These are phyloP conservation scores for Cryptosporidium sp. DNA, from an alignment of 169 alveolate genomes.

Conservation along the genomic window DNA sequence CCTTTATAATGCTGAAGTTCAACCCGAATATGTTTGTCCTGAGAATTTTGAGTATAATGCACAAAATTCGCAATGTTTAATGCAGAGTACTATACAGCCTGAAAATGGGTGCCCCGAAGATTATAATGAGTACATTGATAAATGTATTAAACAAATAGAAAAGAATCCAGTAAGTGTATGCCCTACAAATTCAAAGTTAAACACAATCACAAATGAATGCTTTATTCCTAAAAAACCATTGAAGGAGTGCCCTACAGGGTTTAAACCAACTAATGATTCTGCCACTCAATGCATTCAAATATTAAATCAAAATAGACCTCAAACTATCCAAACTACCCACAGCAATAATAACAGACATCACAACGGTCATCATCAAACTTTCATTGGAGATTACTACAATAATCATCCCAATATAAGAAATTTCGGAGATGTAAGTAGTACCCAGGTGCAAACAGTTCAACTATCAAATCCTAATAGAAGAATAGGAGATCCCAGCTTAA, in stretches of 20 bases:
- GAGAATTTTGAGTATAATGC: slow-evolving; percentile 25
- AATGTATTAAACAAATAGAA: slow-evolving; percentile 61
- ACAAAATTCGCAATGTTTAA: slow-evolving; percentile 16
- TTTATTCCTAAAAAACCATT: slow-evolving; percentile 43
- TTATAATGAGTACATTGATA: slow-evolving; percentile 56
- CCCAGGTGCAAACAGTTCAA: not conserved
- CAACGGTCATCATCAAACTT: not conserved
- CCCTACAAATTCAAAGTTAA: slow-evolving; percentile 64
- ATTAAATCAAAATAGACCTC: not conserved
- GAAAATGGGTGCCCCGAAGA: slow-evolving; percentile 65
- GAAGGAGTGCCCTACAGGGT: slow-evolving; percentile 73
- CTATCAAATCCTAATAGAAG: not conserved
- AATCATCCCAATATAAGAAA: not conserved
- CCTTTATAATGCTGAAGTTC: slow-evolving; percentile 24
- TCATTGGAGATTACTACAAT: not conserved
- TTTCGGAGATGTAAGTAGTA: not conserved
- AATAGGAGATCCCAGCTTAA: slow-evolving; percentile 8
- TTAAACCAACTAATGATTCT: slow-evolving; percentile 39
- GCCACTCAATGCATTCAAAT: slow-evolving; percentile 34
- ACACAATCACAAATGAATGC: slow-evolving; percentile 57
- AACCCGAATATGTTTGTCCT: slow-evolving; percentile 72
- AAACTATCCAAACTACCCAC: not conserved
- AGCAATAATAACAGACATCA: not conserved
- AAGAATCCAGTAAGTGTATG: slow-evolving; percentile 59
- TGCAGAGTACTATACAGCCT: slow-evolving; percentile 9